phyloP scores from a whole-genome alignment of 1,284 basidiomycete genomes.

The Marasmius sp. region DNA sequence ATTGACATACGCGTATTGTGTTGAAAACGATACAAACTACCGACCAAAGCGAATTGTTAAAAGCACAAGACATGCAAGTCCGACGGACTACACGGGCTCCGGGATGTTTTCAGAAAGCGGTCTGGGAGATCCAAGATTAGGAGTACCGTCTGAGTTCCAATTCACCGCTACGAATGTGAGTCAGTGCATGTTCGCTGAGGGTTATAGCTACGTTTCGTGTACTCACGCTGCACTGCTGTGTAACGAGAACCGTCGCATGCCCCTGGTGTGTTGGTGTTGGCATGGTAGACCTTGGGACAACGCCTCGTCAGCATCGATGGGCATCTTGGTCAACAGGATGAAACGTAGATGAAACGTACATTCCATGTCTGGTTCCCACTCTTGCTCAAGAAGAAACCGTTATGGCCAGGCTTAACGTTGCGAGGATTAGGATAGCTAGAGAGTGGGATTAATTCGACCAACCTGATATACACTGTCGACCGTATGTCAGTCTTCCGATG shows the following conservation, averaged over 20 bases:
- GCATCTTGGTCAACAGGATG: too few species aligned
- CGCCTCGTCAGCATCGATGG: too few species aligned
- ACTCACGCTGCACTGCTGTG: neutral
- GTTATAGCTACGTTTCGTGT: neutral
- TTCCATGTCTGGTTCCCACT: conserved; percentile 31
- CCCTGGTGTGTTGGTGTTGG: too few species aligned
- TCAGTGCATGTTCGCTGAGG: neutral
- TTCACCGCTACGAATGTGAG: conserved; percentile 1
- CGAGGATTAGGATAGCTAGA: neutral
- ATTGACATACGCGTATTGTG: too few species aligned
- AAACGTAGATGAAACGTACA: conserved; percentile 19
- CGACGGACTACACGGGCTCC: neutral
- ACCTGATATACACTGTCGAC: neutral
- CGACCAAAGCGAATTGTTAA: too few species aligned
- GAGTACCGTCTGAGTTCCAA: conserved; percentile 5
- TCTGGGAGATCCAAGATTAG: neutral
- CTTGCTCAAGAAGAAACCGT: conserved; percentile 33
- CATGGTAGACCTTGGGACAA: too few species aligned
- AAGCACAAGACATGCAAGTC: too few species aligned
- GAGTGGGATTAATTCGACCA: neutral
- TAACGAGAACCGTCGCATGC: too few species aligned
- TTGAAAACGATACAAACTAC: too few species aligned
- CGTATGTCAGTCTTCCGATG: neutral
- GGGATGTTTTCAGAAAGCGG: neutral
- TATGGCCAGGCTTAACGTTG: conserved; percentile 30